Evolutionary conservation across 352 stramenopile species (phyloP), one percentile per base, ranked within the genome.

Genomic region (Phytopythium aichiense): DNA sequence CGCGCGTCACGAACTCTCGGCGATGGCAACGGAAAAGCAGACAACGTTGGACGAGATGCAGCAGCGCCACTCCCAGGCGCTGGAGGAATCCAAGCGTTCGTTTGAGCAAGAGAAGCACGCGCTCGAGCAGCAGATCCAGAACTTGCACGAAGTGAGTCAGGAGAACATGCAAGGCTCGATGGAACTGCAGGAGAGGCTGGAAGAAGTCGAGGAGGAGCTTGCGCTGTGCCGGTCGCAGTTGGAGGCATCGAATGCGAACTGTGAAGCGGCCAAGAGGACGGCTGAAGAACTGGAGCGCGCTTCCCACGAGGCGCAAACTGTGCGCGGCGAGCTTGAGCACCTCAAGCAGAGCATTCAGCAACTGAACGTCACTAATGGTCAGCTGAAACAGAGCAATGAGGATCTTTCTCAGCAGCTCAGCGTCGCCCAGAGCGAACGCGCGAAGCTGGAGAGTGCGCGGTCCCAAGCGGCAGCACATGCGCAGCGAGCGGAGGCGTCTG

Each of bases 91-190:
- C 12, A 52, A 42, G 55, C 37, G 42, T 7, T 37, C 55, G 23
- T 50, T 43, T 12, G 55, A 61, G 18, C 59, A 40, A 35, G 72
- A 82, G 22, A 80, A 74, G 52, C 63, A 66, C n/a, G 70, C 68
- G 13, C 58, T 91, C 7, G 72, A 87, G 61, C 69, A 81, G 28
- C 77, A 89, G 61, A 61, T 90, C 48, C 71, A 76, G 57, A 87
- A 90, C 50, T 63, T 91, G n/a, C 78, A 88, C 43, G 79, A 82
- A 38, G 78, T 81, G 55, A 71, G 68, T 15, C 66, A 89, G 55
- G 79, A 91, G 42, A 86, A 68, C 55, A 74, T 87, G 67, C 72
- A 87, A 59, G 45, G 61, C 11, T 74, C 68, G 0, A 79, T 78
- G 42, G 83, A 92, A 48, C 60, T 85, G 4, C 79, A 91, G 64